Percentiles rank a stretch among this genome's conserved stretches.
Conservation (phyloP, 257 asterid species). For the Jasminum sambac region DNA sequence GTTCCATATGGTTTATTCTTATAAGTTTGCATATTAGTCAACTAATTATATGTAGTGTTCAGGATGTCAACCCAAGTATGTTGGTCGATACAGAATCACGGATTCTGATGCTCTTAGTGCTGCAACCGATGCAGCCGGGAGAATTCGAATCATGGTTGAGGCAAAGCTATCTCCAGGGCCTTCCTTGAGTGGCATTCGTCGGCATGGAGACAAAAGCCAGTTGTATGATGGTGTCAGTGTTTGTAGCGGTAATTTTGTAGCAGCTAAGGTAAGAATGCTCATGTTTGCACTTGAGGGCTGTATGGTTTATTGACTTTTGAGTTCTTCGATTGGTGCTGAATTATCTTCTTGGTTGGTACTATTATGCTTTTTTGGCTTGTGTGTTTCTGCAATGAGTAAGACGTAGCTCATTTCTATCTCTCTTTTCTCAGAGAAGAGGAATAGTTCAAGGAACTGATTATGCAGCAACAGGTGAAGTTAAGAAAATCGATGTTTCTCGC, state of each 20-base stretch:
- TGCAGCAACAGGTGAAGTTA: constrained; percentile 89
- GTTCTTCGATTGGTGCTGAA: not conserved
- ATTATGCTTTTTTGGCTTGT: not conserved
- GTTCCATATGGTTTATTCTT: constrained; percentile 17
- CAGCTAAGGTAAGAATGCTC: constrained; percentile 67
- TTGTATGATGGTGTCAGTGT: constrained; percentile 80
- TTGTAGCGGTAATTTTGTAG: constrained; percentile 84
- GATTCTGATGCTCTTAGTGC: constrained; percentile 86
- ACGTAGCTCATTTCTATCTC: not conserved
- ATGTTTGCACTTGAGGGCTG: not conserved
- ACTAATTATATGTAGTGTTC: constrained; percentile 22
- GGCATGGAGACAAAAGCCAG: constrained; percentile 86
- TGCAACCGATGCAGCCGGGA: constrained; percentile 88
- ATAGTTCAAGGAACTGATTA: constrained; percentile 83
- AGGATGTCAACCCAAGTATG: constrained; percentile 85
- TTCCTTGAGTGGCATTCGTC: constrained; percentile 74
- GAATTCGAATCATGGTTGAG: constrained; percentile 73
- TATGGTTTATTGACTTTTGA: not conserved
- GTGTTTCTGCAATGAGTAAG: not conserved
- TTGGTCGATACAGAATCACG: constrained; percentile 90
- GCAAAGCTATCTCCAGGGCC: constrained; percentile 96
- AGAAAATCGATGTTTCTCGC: constrained; percentile 86
- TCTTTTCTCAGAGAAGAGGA: constrained; percentile 80
- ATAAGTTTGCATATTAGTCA: constrained; percentile 12
- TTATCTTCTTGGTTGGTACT: not conserved